Evolutionary conservation across 331 rosid species (phyloP), one percentile per base, ranked within the genome.

Genomic region (Quercus tomentella): DNA sequence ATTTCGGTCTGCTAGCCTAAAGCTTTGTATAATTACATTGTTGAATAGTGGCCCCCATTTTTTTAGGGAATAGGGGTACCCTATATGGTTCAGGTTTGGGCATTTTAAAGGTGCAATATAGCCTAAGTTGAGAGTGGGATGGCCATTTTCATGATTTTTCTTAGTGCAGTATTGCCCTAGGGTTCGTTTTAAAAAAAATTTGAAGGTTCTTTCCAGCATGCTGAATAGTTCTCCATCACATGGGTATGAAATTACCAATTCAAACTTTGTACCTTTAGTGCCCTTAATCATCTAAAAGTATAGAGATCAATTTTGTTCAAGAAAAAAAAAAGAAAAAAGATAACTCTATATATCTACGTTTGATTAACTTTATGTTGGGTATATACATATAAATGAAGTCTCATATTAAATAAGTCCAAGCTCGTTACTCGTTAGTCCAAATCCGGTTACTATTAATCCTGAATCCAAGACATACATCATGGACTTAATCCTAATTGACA

Each of bases 301-400:
- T 11, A 49, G 17, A 49, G 54, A 12, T 49, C 54, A 49, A 49
- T 49, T 49, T 11, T 49, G 4, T 49, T 49, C 54, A 10, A 12
- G 54, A 12, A 10, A 49, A 11, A 4, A 4, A 49, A 45, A 45
- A 9, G 0, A 26, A 7, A 0, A 35, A 35, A 6, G 0, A 41
- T 41, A 8, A 41, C 45, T 41, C 12, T 41, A 41, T 41, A 41
- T 8, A 41, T 41, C 8, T 12, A 41, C 2, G 45, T 41, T 1
- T 41, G 3, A 9, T 2, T 41, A 41, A 41, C 12, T 0, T 8
- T 0, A 8, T 37, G 0, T 37, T 37, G 3, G 0, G 3, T 37
- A 37, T 37, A 8, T 11, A 7, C 0, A 8, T 37, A 0, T 37
- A 0, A 37, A 11, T 7, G 3, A 37, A 37, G 11, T 8, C 1